Evolutionary conservation across 345 rosid genomes (phyloP), one percentile per base, ranked within the genome.

Genomic region (Citrus unshiu): DNA sequence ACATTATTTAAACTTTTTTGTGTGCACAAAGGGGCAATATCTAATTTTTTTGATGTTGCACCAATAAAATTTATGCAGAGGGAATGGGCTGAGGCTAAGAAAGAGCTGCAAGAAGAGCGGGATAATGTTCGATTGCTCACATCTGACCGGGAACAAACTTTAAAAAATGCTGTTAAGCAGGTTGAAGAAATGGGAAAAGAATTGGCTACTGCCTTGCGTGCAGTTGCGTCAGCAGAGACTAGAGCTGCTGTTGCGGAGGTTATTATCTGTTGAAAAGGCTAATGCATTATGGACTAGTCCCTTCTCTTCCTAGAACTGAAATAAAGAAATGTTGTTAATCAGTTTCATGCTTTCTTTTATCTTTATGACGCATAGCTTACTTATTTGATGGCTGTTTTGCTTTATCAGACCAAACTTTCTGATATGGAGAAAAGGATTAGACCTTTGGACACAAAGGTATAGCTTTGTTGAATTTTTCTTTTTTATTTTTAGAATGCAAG

Each of bases 1-100:
- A 14, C 32, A 24, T 69, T 16, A 25, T 43, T 40, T 43, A 25
- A 69, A 12, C 43, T 43, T 46, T 49, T 5, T 64, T 22, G 34
- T 64, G 39, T 13, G 59, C 40, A 35, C 59, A 46, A 6, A 40
- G 37, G 27, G 39, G 62, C 49, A 30, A 25, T 49, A 75, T 66
- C 34, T 63, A 49, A 64, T 12, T 40, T 46, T 46, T 63, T 46
- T 75, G 61, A 12, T 65, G 43, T 79, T 40, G 43, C 24, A n/a
- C 71, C 29, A 70, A 57, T 77, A 56, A 66, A 70, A 30, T 62
- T 73, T 62, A 62, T 72, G 68, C 82, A 95, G 99, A 90, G 89
- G 83, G 99, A 95, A 86, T 94, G 98, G 99, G 97, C 94, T 74
- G 94, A 92, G 82, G 97, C 95, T 43, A 95, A 91, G 88, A 90